Base-by-base conservation (phyloP, 2,329 filamentous ascomycete genomes). In the Didymella segeticola region DNA sequence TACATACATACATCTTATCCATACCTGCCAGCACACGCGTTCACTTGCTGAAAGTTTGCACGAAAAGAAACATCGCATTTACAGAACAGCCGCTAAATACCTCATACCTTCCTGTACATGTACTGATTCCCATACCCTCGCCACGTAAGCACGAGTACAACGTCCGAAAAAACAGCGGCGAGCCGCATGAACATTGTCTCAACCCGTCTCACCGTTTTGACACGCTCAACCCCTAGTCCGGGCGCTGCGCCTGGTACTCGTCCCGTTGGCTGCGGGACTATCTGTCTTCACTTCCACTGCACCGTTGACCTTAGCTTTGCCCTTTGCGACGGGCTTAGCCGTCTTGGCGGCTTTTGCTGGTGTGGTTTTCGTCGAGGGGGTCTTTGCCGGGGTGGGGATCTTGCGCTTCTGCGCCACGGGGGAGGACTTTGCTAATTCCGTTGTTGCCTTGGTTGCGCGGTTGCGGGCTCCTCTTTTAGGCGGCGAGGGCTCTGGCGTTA, bases 381-480 rank as follows among this genome's bases (percentile, higher is more conserved):
- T 17, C 15, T 49, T 50, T 15, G 43, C 15, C 7, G 47, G 29
- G 27, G 53, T 33, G 9, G 43, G 34, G 31, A 49, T 55, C 34
- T 64, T 64, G 17, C 53, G 60, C 29, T 63, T 68, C 36, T 62
- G 60, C 23, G 46, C 42, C 12, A 37, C 39, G 2, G 63, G 61
- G 10, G 61, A 55, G 8, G 60, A 50, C 17, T 61, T 42, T 3
- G 57, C 54, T 2, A 62, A 60, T 34, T 63, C 66, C 3, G 61
- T 66, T 4, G 61, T 43, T 26, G 63, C 63, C 37, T 57, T 60
- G 6, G 53, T 42, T n/a, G 56, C 42, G 38, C 57, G 61, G 14
- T 58, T 58, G 43, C 57, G 55, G 10, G 54, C 37, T 27, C 53
- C 31, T 34, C 57, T 70, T 30, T 57, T 66, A 14, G 59, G 49